phyloP scores from a whole-genome alignment of 2,329 filamentous ascomycete genomes.

The Claviceps arundinis region DNA sequence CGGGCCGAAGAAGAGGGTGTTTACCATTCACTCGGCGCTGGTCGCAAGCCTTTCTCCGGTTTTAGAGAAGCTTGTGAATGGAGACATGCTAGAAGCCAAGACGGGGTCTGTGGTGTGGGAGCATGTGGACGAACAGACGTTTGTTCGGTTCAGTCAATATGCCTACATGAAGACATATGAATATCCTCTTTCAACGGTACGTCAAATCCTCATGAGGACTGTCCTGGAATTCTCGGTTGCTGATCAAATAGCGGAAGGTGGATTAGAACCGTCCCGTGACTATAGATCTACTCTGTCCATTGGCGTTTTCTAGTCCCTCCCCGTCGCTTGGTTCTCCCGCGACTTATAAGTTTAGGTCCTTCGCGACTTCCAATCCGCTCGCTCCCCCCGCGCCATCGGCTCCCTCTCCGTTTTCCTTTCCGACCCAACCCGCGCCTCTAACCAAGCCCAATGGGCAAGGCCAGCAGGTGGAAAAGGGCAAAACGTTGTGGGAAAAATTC shows the following conservation, averaged over 20 bases:
- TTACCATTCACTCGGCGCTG: background rate
- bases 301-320: too few species aligned
- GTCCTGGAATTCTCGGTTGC: background rate
- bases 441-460: too few species aligned
- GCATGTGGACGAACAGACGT: background rate
- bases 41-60: background rate
- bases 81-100: background rate
- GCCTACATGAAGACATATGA: background rate
- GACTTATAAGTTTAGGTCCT: too few species aligned
- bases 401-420: too few species aligned
- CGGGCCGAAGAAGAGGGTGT: background rate
- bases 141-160: background rate
- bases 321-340: too few species aligned
- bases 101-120: background rate
- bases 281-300: too few species aligned
- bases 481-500: background rate
- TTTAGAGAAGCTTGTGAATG: background rate
- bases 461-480: background rate
- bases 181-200: background rate
- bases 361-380: too few species aligned
- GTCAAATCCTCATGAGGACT: too few species aligned
- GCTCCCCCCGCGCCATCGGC: too few species aligned
- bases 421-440: background rate
- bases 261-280: background rate
- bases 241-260: too few species aligned